Percentiles rank a stretch among this genome's conserved stretches.
Evolutionary conservation across 192 early-diverging fungal species (phyloP).

Genomic region (Entomortierella chlamydospora): DNA sequence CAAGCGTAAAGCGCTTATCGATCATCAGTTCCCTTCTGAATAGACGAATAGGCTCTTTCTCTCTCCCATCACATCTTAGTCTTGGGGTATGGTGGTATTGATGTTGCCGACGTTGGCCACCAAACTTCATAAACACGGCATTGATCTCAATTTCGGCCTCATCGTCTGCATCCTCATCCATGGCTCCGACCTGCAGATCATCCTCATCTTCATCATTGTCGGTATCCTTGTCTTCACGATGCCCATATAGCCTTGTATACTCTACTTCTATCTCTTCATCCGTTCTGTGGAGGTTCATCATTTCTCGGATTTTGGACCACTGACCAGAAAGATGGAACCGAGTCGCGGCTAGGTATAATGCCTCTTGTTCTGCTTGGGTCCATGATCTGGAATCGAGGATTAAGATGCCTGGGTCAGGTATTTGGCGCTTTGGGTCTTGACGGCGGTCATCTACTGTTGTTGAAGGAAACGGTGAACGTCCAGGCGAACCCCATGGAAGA

Average conservation of each 20-base stretch:
- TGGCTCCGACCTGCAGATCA: neutral
- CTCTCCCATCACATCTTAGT: neutral
- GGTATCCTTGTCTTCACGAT: neutral
- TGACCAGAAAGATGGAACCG: constrained; percentile 18
- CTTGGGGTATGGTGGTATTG: neutral
- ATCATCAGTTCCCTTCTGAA: constrained; percentile 31
- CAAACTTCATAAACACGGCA: constrained; percentile 24
- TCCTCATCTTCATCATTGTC: constrained; percentile 13
- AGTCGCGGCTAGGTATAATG: constrained; percentile 32
- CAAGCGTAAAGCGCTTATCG: constrained; percentile 32
- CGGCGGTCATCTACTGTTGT: neutral
- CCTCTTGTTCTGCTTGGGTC: constrained; percentile 30
- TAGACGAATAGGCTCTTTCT: constrained; percentile 9
- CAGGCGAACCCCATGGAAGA: constrained; percentile 38
- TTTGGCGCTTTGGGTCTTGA: neutral
- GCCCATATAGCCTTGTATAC: constrained; percentile 30
- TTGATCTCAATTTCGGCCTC: constrained; percentile 4
- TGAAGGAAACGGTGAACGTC: neutral
- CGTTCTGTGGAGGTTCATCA: constrained; percentile 40
- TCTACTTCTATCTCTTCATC: constrained; percentile 37
- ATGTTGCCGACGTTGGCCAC: constrained; percentile 3
- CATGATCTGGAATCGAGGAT: constrained; percentile 23
- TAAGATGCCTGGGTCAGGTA: constrained; percentile 19
- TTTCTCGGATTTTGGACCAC: constrained; percentile 45
- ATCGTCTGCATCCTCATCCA: constrained; percentile 36